phyloP scores from a whole-genome alignment of 257 asterid species.

The Echium plantagineum region DNA sequence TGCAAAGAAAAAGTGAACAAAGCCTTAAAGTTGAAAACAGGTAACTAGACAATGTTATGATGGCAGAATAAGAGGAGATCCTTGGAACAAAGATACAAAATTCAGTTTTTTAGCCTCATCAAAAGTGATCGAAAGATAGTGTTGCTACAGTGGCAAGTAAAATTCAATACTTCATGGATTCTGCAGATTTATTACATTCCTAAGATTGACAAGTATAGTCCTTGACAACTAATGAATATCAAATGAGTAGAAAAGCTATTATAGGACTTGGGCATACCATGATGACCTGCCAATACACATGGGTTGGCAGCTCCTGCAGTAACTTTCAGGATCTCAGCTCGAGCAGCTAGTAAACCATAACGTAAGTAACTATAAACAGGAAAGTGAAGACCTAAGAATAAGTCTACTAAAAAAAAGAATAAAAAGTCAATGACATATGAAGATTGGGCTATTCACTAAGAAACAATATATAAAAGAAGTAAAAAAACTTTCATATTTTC shows the following conservation, averaged over 20 bases:
- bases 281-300: slow-evolving; percentile 28
- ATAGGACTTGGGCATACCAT: slow-evolving; percentile 17
- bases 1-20: slow-evolving; percentile 4
- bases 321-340: slow-evolving; percentile 41
- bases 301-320: slow-evolving; percentile 30
- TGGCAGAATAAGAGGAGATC: no score
- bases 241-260: no score
- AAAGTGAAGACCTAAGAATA: not conserved
- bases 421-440: not conserved
- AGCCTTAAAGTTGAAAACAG: not conserved
- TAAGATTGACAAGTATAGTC: no score
- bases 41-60: no score
- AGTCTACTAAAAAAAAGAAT: not conserved
- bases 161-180: no score
- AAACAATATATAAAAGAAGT: not conserved
- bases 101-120: no score
- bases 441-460: not conserved
- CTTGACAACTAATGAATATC: no score
- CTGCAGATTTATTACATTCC: no score
- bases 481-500: not conserved
- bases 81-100: no score
- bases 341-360: slow-evolving; percentile 42
- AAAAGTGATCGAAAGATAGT: no score
- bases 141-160: no score
- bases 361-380: slow-evolving; percentile 26